Percentiles rank a stretch among this genome's conserved stretches.
These are phyloP conservation scores for Sphagnum fallax DNA, from an alignment of 228 moss, liverwort and hornwort species.

Conservation along the genomic window DNA sequence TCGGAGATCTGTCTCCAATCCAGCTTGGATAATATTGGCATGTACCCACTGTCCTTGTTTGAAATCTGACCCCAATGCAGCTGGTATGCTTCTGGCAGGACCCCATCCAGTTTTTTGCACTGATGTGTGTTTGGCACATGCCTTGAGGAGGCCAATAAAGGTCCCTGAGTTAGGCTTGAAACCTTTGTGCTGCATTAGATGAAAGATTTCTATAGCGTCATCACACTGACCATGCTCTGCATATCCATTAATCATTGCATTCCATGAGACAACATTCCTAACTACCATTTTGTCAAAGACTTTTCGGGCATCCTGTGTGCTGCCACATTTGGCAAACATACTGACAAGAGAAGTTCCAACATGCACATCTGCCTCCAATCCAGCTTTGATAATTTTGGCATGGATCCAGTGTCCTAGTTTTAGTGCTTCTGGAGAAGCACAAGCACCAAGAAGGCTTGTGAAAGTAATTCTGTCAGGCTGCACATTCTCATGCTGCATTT, in stretches of 20 bases:
- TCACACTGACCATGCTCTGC: neutral
- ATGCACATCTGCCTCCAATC: neutral
- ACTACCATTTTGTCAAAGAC: conserved; percentile 10
- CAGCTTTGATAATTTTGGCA: neutral
- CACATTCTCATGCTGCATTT: conserved; percentile 48
- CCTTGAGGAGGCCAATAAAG: no score
- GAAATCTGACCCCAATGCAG: neutral
- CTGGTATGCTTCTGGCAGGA: no score
- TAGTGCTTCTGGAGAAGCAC: neutral
- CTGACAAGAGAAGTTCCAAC: neutral
- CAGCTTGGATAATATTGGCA: no score
- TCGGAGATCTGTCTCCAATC: no score
- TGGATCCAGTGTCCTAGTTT: neutral
- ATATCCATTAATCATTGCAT: conserved; percentile 15
- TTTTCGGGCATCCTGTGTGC: conserved; percentile 11
- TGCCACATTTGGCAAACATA: conserved; percentile 3
- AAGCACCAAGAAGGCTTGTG: conserved; percentile 24
- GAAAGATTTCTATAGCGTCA: neutral
- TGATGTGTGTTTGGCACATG: no score
- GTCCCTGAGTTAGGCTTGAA: neutral
- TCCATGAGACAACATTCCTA: conserved; percentile 19
- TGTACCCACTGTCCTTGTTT: no score
- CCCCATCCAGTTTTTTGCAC: no score
- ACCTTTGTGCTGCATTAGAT: neutral
- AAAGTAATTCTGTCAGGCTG: conserved; percentile 40